These are phyloP conservation scores for Serendipita vermifera DNA, from an alignment of 768 basidiomycete genomes.

Conservation along the genomic window DNA sequence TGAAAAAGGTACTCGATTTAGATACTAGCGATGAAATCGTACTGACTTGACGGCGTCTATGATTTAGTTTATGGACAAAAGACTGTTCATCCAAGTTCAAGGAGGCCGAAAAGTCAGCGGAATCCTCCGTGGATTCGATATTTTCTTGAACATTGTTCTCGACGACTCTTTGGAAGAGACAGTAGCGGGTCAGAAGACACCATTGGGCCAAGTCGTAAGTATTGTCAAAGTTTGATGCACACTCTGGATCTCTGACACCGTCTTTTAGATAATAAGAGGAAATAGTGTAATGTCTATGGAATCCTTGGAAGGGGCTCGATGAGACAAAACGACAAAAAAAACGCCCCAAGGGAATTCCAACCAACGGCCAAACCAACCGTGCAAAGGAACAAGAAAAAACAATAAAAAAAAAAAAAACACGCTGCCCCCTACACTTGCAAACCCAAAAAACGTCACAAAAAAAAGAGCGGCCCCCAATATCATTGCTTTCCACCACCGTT, in stretches of 20 bases:
- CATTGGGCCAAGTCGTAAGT: constrained; percentile 85
- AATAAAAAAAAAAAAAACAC: too few relatives aligned
- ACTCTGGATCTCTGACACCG: too few relatives aligned
- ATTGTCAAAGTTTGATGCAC: constrained; percentile 9
- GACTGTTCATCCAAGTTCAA: constrained; percentile 84
- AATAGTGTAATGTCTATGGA: constrained; percentile 97
- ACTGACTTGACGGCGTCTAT: constrained; percentile 9
- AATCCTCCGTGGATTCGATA: constrained; percentile 88
- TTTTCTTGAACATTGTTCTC: constrained; percentile 95
- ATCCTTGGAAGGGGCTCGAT: constrained; percentile 52
- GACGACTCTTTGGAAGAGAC: constrained; percentile 92
- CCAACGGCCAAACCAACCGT: too few relatives aligned
- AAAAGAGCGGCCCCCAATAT: too few relatives aligned
- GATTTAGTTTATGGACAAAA: constrained; percentile 95
- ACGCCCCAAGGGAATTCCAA: too few relatives aligned
- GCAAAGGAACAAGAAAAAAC: too few relatives aligned
- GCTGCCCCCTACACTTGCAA: too few relatives aligned
- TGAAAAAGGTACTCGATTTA: constrained; percentile 73
- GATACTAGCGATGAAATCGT: not conserved
- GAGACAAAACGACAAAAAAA: too few relatives aligned
- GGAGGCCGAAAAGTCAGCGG: constrained; percentile 95
- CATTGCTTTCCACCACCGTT: too few relatives aligned
- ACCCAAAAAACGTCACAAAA: too few relatives aligned
- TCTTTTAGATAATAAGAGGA: constrained; percentile 76
- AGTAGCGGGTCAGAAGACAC: constrained; percentile 75